Percentiles rank a stretch among this genome's conserved stretches.
Conservation (phyloP, 768 basidiomycete species). For the Lanmaoa rubissima region DNA sequence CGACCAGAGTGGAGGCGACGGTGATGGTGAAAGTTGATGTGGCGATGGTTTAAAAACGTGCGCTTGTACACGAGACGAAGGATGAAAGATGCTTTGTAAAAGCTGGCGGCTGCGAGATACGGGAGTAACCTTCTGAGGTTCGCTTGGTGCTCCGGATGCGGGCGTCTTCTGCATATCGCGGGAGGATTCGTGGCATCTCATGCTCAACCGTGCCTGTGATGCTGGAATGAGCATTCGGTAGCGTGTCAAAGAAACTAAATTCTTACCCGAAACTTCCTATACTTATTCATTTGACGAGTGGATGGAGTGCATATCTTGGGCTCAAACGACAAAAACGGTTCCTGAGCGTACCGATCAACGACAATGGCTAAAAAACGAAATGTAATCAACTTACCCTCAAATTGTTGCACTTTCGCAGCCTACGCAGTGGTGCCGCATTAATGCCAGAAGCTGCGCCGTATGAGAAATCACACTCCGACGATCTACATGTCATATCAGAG, state of each 20-base stretch:
- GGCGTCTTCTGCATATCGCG: neutral
- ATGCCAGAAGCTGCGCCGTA: neutral
- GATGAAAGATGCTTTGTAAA: neutral
- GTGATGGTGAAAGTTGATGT: neutral
- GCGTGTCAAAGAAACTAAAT: neutral
- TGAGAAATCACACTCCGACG: neutral
- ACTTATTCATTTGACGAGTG: neutral
- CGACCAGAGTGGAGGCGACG: constrained; percentile 8
- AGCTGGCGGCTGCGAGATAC: neutral
- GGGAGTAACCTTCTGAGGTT: neutral
- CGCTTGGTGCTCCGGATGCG: neutral
- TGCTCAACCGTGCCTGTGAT: constrained; percentile 7
- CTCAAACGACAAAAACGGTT: neutral
- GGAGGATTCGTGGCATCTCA: neutral
- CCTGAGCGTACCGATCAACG: constrained; percentile 8
- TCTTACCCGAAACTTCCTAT: constrained; percentile 5
- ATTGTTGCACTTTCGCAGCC: neutral
- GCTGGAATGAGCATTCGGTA: neutral
- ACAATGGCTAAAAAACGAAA: neutral
- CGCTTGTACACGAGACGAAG: neutral
- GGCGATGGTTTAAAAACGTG: neutral
- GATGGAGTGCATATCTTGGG: neutral
- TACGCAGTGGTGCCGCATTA: neutral
- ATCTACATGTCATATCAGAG: neutral
- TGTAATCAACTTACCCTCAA: neutral